Conservation (phyloP, 768 basidiomycete genomes). For the Lactifluus rugatus region DNA sequence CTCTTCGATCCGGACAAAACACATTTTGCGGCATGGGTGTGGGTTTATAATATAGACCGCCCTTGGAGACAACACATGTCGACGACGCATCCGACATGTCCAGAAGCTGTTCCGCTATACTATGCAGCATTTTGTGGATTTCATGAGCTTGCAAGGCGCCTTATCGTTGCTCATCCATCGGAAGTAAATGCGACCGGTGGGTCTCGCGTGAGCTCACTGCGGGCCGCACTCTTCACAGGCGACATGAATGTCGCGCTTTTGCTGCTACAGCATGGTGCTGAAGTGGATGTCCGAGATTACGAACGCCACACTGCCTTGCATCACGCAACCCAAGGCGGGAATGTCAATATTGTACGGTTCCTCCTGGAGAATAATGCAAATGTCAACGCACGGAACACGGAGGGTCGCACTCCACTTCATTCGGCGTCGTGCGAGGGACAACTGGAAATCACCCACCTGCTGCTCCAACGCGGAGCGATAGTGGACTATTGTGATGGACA, state of each 20-base stretch:
- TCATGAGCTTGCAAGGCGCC: neutral
- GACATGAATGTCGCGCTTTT: neutral
- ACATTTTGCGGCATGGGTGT: too few species aligned
- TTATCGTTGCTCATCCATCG: neutral
- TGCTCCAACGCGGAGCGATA: neutral
- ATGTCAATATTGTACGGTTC: neutral
- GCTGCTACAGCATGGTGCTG: neutral
- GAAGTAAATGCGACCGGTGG: neutral
- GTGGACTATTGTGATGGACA: neutral
- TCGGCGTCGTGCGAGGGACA: neutral
- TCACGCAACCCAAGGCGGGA: neutral
- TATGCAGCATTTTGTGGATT: slow-evolving; percentile 1
- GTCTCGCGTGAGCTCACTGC: neutral
- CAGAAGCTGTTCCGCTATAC: neutral
- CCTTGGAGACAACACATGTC: too few species aligned
- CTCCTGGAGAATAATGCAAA: neutral
- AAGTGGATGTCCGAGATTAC: neutral
- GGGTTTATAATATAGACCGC: too few species aligned
- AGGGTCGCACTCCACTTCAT: neutral
- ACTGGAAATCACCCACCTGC: neutral
- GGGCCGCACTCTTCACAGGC: neutral
- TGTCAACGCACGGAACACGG: neutral
- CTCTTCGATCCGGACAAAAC: too few species aligned
- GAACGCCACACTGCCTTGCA: neutral
- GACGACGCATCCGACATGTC: neutral